Evolutionary conservation across 2,329 filamentous ascomycete genomes (phyloP).

Genomic region (Cryoendolithus antarcticus): DNA sequence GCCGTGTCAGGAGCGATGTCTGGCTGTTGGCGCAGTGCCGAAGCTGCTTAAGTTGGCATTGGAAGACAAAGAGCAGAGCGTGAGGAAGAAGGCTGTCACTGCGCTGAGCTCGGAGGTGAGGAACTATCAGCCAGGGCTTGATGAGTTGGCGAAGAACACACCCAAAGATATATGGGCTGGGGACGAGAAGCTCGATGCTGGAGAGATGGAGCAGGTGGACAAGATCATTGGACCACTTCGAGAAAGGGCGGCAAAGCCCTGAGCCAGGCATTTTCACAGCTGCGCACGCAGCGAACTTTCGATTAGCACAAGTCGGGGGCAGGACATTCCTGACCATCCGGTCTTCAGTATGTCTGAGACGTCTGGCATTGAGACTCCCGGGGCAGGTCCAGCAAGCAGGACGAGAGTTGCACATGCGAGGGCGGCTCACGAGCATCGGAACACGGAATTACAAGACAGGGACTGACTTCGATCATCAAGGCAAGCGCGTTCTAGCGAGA

Average conservation of each 20-base stretch:
- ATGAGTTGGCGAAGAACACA: constrained; percentile 54
- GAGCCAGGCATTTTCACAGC: background rate
- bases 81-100: constrained; percentile 77
- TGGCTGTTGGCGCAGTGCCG: constrained; percentile 54
- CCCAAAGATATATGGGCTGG: constrained; percentile 44
- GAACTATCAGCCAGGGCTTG: constrained; percentile 72
- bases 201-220: constrained; percentile 79
- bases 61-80: constrained; percentile 47
- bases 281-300: too few relatives aligned
- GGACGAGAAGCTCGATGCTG: constrained; percentile 54
- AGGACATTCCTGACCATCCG: too few relatives aligned
- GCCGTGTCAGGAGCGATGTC: constrained; percentile 62
- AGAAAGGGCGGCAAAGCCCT: constrained; percentile 3
- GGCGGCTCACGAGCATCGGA: too few relatives aligned
- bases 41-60: constrained; percentile 54
- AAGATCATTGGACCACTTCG: constrained; percentile 15
- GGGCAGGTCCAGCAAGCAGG: too few relatives aligned
- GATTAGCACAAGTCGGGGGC: too few relatives aligned
- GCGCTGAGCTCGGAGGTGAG: constrained; percentile 75
- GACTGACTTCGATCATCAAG: too few relatives aligned
- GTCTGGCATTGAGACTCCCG: too few relatives aligned
- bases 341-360: too few relatives aligned
- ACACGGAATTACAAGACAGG: too few relatives aligned
- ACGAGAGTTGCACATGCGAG: too few relatives aligned
- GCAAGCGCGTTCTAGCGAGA: too few relatives aligned